These are phyloP conservation scores for Clausena lansium DNA, from an alignment of 345 rosid species.

Conservation along the genomic window DNA sequence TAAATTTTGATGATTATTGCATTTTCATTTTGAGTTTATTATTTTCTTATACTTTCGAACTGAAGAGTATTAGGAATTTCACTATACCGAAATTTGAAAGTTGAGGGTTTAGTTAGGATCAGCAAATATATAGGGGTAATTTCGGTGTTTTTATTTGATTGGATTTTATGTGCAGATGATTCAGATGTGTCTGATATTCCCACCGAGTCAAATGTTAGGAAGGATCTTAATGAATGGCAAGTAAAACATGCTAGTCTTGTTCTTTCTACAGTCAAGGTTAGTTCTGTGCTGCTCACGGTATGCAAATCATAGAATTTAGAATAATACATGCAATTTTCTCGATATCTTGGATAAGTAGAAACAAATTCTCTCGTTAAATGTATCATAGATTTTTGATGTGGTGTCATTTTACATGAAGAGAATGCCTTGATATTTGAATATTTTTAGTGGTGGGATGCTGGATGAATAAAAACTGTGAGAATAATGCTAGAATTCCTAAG, in stretches of 20 bases:
- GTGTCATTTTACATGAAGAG: not conserved
- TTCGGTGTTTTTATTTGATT: not conserved
- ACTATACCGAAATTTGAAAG: not conserved
- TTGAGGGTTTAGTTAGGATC: no score
- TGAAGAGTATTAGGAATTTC: not conserved
- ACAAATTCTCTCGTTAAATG: not conserved
- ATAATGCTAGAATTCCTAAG: no score
- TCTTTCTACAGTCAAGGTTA: conserved; percentile 54
- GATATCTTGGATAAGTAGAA: no score
- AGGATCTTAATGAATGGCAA: conserved; percentile 67
- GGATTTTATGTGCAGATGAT: conserved; percentile 41
- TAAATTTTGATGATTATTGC: not conserved
- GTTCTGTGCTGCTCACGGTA: not conserved
- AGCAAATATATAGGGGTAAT: not conserved
- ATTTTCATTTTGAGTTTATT: not conserved
- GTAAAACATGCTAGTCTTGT: conserved; percentile 58
- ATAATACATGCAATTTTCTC: not conserved
- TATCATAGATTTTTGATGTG: not conserved
- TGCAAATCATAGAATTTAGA: not conserved
- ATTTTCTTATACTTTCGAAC: not conserved
- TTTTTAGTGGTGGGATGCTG: not conserved
- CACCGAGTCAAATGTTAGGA: conserved; percentile 47
- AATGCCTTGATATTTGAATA: not conserved
- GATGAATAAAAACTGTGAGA: not conserved
- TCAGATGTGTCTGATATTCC: conserved; percentile 48